Base-by-base conservation (phyloP, 2,329 filamentous ascomycete genomes). In the Colletotrichum sp. region DNA sequence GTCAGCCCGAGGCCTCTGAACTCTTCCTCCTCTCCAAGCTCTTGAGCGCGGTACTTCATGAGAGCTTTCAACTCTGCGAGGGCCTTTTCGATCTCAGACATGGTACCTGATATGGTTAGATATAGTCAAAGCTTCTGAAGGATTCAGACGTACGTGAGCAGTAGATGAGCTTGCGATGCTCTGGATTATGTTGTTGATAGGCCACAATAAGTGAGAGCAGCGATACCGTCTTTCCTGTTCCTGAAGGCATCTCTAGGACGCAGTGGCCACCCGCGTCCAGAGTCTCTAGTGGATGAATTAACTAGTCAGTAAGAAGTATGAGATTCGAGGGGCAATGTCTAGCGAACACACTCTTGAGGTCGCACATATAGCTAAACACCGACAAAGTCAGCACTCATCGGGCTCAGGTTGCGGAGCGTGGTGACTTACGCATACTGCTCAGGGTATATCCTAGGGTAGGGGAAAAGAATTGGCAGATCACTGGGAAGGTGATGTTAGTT, bases 11-110 rank as follows among this genome's bases (percentile, higher is more conserved):
- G 88, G 0, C 95, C 97, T 67, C 97, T 91, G 80, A 99, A 99
- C 21, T 99, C 96, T 84, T 99, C 97, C 78, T 94, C 94, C 75
- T 94, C 90, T 1, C 97, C 97, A n/a, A 99, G 90, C 84, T 98
- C 92, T 78, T 98, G 91, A 7, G 95, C 89, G 18, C 97, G 94
- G 82, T 98, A 99, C 83, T 98, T 98, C 96, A 99, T 99, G 69
- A 99, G 86, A 28, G 93, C 93, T 83, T 97, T 96, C 80, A 99
- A 84, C 85, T 99, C 97, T 12, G 95, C 95, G 68, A 99, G 86
- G 0, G 98, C 97, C 86, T 99, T 99, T 84, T 99, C 97, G 81
- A 99, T 99, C 87, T 99, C 97, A 48, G 97, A 99, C 96, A 99
- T 99, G 72, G 97, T 99, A 87, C 91, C 91, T 92, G 65, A 26